A percentile compares a stretch with the other conserved stretches of the same genome.
Evolutionary conservation across 805 yeast species (phyloP).

Genomic region (Hanseniaspora mollemarum): DNA sequence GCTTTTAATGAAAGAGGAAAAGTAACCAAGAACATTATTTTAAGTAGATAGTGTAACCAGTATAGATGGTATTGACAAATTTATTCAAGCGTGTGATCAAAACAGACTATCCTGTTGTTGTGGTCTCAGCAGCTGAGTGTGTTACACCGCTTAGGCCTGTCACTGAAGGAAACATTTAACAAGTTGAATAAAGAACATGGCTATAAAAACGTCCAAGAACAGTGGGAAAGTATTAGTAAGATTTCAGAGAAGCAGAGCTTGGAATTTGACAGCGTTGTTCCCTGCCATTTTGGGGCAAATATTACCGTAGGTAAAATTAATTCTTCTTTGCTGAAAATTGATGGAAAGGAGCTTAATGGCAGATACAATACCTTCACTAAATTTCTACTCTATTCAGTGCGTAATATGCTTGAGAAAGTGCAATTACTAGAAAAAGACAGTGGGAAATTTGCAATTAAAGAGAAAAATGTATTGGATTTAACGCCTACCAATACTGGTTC

Average conservation of each 20-base stretch:
- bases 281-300: neutral
- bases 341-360: neutral
- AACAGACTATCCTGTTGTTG: neutral
- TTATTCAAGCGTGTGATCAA: neutral
- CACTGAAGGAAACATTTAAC: slow-evolving; percentile 1
- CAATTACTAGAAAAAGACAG: neutral
- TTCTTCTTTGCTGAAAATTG: neutral
- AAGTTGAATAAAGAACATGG: slow-evolving; percentile 1
- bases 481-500: slow-evolving; percentile 5
- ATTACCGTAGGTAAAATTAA: slow-evolving; percentile 6
- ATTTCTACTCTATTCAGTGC: slow-evolving; percentile 1
- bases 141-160: slow-evolving; percentile 14
- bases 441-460: neutral
- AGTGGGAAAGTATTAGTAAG: slow-evolving; percentile 6
- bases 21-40: neutral
- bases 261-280: slow-evolving; percentile 1
- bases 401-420: neutral
- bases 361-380: slow-evolving; percentile 11
- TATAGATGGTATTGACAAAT: neutral
- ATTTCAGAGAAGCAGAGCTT: neutral
- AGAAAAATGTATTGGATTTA: neutral
- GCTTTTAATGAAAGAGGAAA: too few relatives aligned
- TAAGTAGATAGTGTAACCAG: neutral
- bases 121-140: slow-evolving; percentile 6
- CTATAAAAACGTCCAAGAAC: neutral